Evolutionary conservation across 2,329 filamentous ascomycete species (phyloP), one percentile per base, ranked within the genome.

Genomic region (Paracamarosporium sp.): DNA sequence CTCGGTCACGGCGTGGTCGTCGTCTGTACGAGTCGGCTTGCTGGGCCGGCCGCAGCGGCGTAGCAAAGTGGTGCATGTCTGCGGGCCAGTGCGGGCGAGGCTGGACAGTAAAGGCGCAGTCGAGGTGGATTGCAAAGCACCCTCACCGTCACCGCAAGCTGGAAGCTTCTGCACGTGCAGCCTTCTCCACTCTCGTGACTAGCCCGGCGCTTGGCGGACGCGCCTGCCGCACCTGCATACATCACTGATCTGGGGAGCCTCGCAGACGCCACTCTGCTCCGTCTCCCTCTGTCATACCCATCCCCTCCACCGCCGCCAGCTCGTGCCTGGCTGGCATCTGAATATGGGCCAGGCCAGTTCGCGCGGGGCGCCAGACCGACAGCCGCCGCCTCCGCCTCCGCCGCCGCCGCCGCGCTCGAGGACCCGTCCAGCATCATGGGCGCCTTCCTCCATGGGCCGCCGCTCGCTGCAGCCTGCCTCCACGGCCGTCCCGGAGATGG

Each of bases 291-390:
- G 22, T 45, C 47, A 41, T 33, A 20, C 41, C 28, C 9, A 6
- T 61, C 60, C 55, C 57, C 59, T 48, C 56, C 46, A 56, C 56
- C 30, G 60, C 67, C 61, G 59, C 61, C 62, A 59, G 64, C 68
- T 63, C 56, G 53, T 60, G 55, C 62, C 67, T 63, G 67, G 63
- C 62, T 60, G 67, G 61, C 70, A 65, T 64, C 64, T 53, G 56
- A 67, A 55, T 50, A 78, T 78, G 76, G 76, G 76, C 57, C 76
- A 76, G 69, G 70, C 71, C 62, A 71, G 66, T 62, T 78, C 76
- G 22, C 66, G 69, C 63, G 68, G 65, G 60, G 57, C 63, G 58
- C 44, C 66, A 31, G 65, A 45, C 5, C 11, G 12, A n/a, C 33
- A 36, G 11, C 11, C 33, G 33, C 33, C 13, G 33, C 11, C 33